Percentiles rank a stretch among this genome's conserved stretches.
Conservation (phyloP, 768 basidiomycete species). For the Naganishia vaughanmartiniae region DNA sequence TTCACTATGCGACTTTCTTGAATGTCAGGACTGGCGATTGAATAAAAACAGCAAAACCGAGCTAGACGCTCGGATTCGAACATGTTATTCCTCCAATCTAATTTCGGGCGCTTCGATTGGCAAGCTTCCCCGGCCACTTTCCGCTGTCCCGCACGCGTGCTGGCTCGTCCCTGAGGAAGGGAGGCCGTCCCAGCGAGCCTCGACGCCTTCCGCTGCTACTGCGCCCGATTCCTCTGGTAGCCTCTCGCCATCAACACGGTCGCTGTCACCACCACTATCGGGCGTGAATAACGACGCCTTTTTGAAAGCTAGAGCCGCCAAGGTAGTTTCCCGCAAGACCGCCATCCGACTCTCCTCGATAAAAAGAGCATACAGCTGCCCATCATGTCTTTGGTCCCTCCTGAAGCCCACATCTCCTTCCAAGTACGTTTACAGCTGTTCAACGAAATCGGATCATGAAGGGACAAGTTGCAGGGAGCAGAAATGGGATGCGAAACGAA, state of each 20-base stretch:
- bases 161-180: not conserved
- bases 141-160: not conserved
- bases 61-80: not conserved
- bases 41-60: not conserved
- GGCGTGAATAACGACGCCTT: not conserved
- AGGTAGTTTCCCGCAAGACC: constrained; percentile 23
- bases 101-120: not conserved
- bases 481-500: not conserved
- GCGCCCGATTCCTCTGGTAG: not conserved
- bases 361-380: constrained; percentile 34
- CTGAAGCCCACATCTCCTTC: constrained; percentile 92
- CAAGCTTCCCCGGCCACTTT: not conserved
- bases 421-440: constrained; percentile 60
- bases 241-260: constrained; percentile 6
- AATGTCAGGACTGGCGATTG: too few species aligned
- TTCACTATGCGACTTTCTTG: too few species aligned
- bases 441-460: not conserved
- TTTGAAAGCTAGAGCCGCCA: constrained; percentile 24
- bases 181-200: not conserved
- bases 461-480: not conserved
- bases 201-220: not conserved
- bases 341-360: constrained; percentile 25
- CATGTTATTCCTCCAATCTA: not conserved
- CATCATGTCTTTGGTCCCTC: constrained; percentile 93
- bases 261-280: constrained; percentile 3